Percentiles rank a stretch among this genome's conserved stretches.
Evolutionary conservation across 1,284 basidiomycete genomes (phyloP).

Genomic region (Exobasidium cylindrosporum): DNA sequence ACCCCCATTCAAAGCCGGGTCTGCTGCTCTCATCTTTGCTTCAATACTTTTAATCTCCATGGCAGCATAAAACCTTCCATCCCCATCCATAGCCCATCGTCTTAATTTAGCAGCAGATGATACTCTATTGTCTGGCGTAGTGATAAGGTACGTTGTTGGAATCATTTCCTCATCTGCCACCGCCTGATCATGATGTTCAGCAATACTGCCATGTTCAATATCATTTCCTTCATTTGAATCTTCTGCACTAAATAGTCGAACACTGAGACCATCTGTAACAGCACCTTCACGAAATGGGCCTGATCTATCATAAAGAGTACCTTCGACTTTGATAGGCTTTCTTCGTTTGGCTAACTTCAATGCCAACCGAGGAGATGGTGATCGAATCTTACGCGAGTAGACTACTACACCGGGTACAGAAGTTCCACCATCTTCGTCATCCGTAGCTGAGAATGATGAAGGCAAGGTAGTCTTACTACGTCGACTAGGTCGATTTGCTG

Average conservation of each 20-base stretch:
- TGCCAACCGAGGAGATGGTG: constrained; percentile 20
- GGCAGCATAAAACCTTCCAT: constrained; percentile 50
- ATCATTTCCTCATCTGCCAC: constrained; percentile 12
- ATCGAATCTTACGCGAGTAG: neutral
- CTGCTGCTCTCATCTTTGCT: constrained; percentile 42
- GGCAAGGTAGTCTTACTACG: constrained; percentile 18
- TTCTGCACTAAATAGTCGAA: constrained; percentile 41
- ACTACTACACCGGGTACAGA: neutral
- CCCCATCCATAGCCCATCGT: constrained; percentile 51
- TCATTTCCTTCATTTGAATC: constrained; percentile 10
- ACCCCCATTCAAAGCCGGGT: constrained; percentile 23
- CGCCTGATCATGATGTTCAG: neutral
- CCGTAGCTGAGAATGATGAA: neutral
- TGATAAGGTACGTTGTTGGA: constrained; percentile 43
- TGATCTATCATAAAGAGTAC: constrained; percentile 49
- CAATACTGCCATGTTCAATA: neutral
- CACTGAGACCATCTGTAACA: constrained; percentile 48
- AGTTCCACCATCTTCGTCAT: neutral
- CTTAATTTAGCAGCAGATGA: constrained; percentile 51
- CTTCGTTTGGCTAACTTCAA: constrained; percentile 35
- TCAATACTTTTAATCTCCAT: constrained; percentile 54
- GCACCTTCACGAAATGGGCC: constrained; percentile 50
- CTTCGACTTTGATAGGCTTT: constrained; percentile 41
- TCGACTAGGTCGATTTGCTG: constrained; percentile 18
- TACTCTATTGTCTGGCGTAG: constrained; percentile 53